phyloP scores from a whole-genome alignment of 768 basidiomycete genomes.

The Hericium coralloides region DNA sequence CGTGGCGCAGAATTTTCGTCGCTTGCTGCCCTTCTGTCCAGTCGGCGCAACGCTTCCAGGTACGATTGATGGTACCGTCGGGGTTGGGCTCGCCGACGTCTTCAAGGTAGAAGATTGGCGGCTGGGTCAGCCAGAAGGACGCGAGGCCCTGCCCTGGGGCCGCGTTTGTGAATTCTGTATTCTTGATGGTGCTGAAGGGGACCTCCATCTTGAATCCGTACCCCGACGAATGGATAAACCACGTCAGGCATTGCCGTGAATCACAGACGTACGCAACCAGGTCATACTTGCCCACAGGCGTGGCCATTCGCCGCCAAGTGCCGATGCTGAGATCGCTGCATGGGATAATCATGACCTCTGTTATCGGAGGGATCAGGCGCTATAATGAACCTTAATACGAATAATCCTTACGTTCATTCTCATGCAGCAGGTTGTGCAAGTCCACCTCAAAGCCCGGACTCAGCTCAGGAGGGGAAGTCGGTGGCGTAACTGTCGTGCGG shows the following conservation, averaged over 20 bases:
- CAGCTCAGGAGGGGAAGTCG: conserved; percentile 44
- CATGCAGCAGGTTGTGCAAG: conserved; percentile 58
- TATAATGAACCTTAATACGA: background rate
- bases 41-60: conserved; percentile 60
- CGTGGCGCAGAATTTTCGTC: conserved; percentile 50
- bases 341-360: conserved; percentile 69
- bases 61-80: conserved; percentile 25
- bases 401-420: conserved; percentile 56
- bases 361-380: background rate
- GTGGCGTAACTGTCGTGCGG: conserved; percentile 29
- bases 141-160: conserved; percentile 50
- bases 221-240: conserved; percentile 71
- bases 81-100: conserved; percentile 24
- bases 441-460: conserved; percentile 47
- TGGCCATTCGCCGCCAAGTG: conserved; percentile 67
- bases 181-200: conserved; percentile 53
- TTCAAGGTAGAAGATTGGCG: conserved; percentile 66
- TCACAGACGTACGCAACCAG: conserved; percentile 73
- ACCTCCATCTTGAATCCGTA: conserved; percentile 83
- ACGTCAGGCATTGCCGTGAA: conserved; percentile 52
- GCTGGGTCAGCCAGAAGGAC: conserved; percentile 53
- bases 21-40: conserved; percentile 75
- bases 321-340: conserved; percentile 71
- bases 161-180: conserved; percentile 46
- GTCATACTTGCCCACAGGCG: conserved; percentile 45